Evolutionary conservation across 1,284 basidiomycete genomes (phyloP).

Genomic region (Austropuccinia psidii): DNA sequence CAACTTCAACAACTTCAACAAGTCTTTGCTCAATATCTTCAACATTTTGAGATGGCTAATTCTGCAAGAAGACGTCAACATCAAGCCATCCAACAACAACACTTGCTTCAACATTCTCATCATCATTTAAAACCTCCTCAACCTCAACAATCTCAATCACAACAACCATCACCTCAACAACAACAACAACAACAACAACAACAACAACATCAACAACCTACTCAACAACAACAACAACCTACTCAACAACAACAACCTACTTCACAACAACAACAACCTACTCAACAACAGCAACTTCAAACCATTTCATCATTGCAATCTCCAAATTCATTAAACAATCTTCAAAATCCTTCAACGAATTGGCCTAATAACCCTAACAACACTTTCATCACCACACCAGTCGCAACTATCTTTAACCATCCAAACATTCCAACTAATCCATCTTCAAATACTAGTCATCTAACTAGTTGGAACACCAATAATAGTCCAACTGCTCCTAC

Average conservation of each 20-base stretch:
- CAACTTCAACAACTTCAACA: slow-evolving; percentile 31
- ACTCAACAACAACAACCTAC: neutral
- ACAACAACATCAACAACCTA: slow-evolving; percentile 19
- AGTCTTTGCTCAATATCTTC: slow-evolving; percentile 23
- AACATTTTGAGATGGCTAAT: slow-evolving; percentile 7
- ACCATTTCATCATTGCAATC: neutral
- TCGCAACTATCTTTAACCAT: slow-evolving; percentile 9
- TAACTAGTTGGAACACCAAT: neutral
- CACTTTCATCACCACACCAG: slow-evolving; percentile 11
- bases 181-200: slow-evolving; percentile 24
- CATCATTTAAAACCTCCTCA: neutral
- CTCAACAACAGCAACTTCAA: neutral
- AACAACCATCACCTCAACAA: slow-evolving; percentile 11
- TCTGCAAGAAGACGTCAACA: slow-evolving; percentile 14
- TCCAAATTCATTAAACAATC: neutral
- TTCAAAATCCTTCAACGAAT: neutral
- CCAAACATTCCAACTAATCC: neutral
- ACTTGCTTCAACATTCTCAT: slow-evolving; percentile 2
- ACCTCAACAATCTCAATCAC: slow-evolving; percentile 2
- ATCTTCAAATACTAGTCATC: neutral
- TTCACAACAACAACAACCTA: neutral
- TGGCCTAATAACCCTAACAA: neutral
- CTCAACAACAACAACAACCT: slow-evolving; percentile 2
- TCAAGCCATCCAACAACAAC: slow-evolving; percentile 17
- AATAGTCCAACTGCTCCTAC: neutral